Conservation (phyloP, 2,329 filamentous ascomycete species). For the Cryphonectria naterciae region DNA sequence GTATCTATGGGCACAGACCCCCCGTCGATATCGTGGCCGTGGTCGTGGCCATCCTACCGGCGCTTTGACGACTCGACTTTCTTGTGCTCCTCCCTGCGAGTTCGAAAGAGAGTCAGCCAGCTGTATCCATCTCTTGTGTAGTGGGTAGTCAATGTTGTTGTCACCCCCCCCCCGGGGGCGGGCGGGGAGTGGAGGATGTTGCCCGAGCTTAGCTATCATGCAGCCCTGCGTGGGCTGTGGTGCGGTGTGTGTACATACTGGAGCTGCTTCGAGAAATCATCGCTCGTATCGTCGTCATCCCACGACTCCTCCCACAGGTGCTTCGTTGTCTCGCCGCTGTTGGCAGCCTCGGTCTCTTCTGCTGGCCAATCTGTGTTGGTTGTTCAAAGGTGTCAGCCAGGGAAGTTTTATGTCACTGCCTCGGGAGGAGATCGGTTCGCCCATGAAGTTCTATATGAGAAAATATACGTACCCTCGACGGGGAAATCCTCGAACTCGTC, state of each 20-base stretch:
- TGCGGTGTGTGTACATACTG: conserved; percentile 62
- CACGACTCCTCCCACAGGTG: conserved; percentile 99
- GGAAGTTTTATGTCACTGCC: background rate
- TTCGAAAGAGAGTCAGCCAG: background rate
- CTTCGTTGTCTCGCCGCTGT: conserved; percentile 66
- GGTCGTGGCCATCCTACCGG: conserved; percentile 46
- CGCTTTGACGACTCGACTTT: conserved; percentile 83
- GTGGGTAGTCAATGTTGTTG: background rate
- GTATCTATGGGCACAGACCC: background rate
- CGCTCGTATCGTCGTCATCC: conserved; percentile 97
- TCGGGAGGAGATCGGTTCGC: too few species aligned
- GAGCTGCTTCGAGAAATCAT: conserved; percentile 94
- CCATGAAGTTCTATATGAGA: conserved; percentile 6
- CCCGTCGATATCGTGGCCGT: background rate
- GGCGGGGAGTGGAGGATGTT: background rate
- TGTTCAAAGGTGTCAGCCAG: background rate
- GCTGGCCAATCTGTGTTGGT: conserved; percentile 77
- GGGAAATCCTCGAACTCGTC: conserved; percentile 99
- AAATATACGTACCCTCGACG: conserved; percentile 73
- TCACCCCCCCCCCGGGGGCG: background rate
- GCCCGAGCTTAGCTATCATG: background rate
- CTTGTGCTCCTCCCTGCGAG: conserved; percentile 81
- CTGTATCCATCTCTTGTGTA: background rate
- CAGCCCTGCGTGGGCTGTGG: background rate
- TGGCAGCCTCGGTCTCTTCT: conserved; percentile 84